Evolutionary conservation across 1,284 basidiomycete genomes (phyloP), one percentile per base, ranked within the genome.

Genomic region (Cutaneotrichosporon cavernicola): DNA sequence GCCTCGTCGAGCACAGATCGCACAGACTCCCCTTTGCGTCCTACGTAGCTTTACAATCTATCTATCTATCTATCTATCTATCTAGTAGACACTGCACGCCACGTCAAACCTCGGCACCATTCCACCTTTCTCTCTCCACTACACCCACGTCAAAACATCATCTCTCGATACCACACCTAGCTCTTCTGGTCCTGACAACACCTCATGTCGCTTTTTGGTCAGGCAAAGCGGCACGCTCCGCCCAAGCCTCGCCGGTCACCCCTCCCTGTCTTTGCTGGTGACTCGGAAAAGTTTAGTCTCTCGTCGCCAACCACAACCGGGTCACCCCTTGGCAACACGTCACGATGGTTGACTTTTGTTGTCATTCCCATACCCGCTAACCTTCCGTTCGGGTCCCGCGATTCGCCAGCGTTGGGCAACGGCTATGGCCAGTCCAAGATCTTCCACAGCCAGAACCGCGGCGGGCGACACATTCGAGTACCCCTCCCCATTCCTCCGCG

Each of bases 401-500:
- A 62, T 36, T 50, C 49, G 40, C 31, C 63, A 10, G 53, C 58
- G 14, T 65, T 70, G 36, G 52, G 71, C 5, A 71, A 69, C 58
- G 66, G 69, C 52, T 65, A 66, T 55, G 58, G 49, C 53, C 34
- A 34, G 30, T 38, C 22, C 51, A 62, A 59, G 47, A 51, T 56
- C 32, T 64, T 43, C 60, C 60, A 61, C 46, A 53, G 31, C 51
- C 51, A 53, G 60, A 59, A 26, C 59, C 34, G 38, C 56, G 31
- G 32, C 51, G 46, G 57, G 10, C 60, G 67, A 22, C 74, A 75
- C 59, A 59, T 79, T 38, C 67, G 73, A 6, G 36, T 81, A 0
- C 78, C 73, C 66, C 73, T 90, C 55, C 87, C 87, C 63, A 90
- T 92, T 72, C 85, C 88, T 10, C 82, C 84, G 2, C 84, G 86